Evolutionary conservation across 805 yeast genomes (phyloP).

Genomic region (Millerago galiae): DNA sequence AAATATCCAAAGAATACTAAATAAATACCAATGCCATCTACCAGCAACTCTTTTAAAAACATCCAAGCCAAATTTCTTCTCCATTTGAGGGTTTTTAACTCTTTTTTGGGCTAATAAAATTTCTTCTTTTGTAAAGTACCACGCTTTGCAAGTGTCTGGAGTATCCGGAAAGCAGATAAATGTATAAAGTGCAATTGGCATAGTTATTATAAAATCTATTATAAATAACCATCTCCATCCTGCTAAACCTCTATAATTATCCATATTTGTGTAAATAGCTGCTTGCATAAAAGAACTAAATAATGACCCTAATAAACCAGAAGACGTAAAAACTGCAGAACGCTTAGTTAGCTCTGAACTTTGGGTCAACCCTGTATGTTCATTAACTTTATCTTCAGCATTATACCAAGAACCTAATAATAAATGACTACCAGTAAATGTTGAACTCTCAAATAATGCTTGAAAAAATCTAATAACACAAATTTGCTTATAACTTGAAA

Average conservation of each 20-base stretch:
- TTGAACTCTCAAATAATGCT: conserved; percentile 54
- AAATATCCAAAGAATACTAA: conserved; percentile 44
- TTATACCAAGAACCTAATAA: conserved; percentile 51
- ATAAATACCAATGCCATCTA: conserved; percentile 53
- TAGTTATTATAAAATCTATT: conserved; percentile 51
- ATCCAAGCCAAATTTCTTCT: conserved; percentile 30
- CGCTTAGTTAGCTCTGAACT: conserved; percentile 41
- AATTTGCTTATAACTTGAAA: conserved; percentile 39
- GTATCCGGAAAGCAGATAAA: conserved; percentile 53
- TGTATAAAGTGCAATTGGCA: conserved; percentile 54
- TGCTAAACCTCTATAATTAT: conserved; percentile 32
- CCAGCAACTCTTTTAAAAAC: conserved; percentile 37
- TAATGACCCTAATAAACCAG: conserved; percentile 49
- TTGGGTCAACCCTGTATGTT: conserved; percentile 16
- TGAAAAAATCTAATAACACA: conserved; percentile 55
- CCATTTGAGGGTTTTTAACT: conserved; percentile 32
- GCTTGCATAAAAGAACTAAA: conserved; percentile 53
- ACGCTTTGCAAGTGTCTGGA: conserved; percentile 40
- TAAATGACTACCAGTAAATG: conserved; percentile 49
- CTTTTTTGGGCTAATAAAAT: conserved; percentile 36
- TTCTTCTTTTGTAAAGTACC: conserved; percentile 36
- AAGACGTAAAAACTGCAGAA: conserved; percentile 47
- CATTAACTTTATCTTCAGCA: conserved; percentile 24
- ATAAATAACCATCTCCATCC: conserved; percentile 71
- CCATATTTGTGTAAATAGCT: conserved; percentile 42